Base-by-base conservation (phyloP, 352 stramenopile genomes). In the Phytophthora kernoviae region DNA sequence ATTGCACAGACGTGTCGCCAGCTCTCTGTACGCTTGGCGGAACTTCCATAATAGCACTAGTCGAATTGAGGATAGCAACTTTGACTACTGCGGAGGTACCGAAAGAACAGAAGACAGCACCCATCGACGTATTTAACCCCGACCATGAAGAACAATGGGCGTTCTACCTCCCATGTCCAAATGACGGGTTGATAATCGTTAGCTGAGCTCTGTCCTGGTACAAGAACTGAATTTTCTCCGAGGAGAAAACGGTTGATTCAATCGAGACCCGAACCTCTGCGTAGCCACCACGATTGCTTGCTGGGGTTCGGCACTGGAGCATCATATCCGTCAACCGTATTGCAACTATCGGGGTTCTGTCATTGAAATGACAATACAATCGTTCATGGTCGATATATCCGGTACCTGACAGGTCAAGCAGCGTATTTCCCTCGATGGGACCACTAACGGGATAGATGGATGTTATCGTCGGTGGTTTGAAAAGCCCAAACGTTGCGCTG, bases 361-460 rank as follows among this genome's bases (percentile, higher is more conserved):
- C 21, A 47, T 65, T 65, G 43, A 78, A 78, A 57, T 75, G 61
- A 15, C 69, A 78, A 39, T 65, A 69, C 9, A 78, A 8, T 1
- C 24, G 5, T 10, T 54, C 37, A 30, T 54, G 60, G 17, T 36
- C 32, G 17, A 56, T 7, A 33, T 54, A 78, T 5, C 54, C 65
- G 8, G 44, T 42, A 17, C 69, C 69, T 1, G 11, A 47, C 2
- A 78, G 21, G 15, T 48, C 45, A 11, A 78, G 1, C 22, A 20
- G 62, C 10, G 56, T 75, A 34, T 50, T 51, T 47, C 65, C 57
- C 44, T 65, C 61, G 0, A 78, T 30, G 0, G 36, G 26, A 0
- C 69, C 69, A 46, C 41, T 50, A 47, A 18, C 7, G 30, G 69
- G 65, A 15, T 63, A 67, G 30, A 70, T 58, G 0, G 27, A 58